Evolutionary conservation across 192 early-diverging fungal species (phyloP), one percentile per base, ranked within the genome.

Genomic region (Coemansia guatemalensis): DNA sequence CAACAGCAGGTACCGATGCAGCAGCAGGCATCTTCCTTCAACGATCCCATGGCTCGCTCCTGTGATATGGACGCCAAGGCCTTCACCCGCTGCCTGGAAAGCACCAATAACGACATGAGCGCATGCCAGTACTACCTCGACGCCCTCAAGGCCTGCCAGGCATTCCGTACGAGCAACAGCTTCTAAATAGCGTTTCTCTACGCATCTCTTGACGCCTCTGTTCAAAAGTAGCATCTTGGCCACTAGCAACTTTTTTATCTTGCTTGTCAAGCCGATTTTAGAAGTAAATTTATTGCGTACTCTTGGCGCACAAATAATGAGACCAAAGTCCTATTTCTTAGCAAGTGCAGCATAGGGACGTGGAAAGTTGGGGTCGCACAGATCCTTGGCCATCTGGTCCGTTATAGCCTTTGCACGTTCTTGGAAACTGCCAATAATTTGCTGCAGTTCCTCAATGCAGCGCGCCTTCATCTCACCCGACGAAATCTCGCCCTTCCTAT

Each of bases 41-140:
- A 53, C 57, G 60, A 58, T 25, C 65, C 64, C 47, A 22, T 56
- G 3, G 57, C 68, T 24, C 58, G 70, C 52, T 70, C 82, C 5
- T 90, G 89, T 75, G 87, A 89, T 65, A 66, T 83, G n/a, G 88
- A 93, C 73, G 87, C 88, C 62, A 90, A 89, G 77, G 90, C 88
- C 25, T 95, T 94, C 72, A 88, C 86, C 33, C 85, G 88, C 67
- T 98, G 96, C 73, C 83, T 98, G 32, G 92, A 96, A 69, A 69
- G 79, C 67, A 93, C 86, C 75, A 84, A 82, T 56, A 88, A 91
- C 69, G 88, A 95, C 75, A 88, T 92, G 66, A 73, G 65, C 47
- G 83, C 87, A 29, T 98, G 95, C 84, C 89, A 93, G 81, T 94
- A 90, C 85, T 94, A 94, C 77, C 77, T 95, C 39, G 93, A 98